These are phyloP conservation scores for Verticillium klebahnii DNA, from an alignment of 2,329 filamentous ascomycete genomes.

Conservation along the genomic window DNA sequence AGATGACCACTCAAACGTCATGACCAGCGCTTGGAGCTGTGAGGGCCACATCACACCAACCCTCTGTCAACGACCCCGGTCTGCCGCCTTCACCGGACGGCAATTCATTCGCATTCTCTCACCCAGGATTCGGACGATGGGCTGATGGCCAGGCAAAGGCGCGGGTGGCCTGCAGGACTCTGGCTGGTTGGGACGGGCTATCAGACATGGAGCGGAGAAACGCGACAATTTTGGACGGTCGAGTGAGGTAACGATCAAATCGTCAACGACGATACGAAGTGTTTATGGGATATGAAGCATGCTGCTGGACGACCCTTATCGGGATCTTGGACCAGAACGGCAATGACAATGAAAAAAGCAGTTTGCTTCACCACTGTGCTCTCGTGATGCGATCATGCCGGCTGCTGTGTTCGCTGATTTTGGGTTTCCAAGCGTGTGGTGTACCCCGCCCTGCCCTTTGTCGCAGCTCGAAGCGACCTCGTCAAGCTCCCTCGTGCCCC, in stretches of 20 bases:
- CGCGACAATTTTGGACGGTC: neutral
- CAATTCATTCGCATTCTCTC: neutral
- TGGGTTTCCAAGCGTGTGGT: neutral
- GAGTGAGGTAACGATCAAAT: conserved; percentile 1
- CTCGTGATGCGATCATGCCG: neutral
- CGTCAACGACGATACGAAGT: conserved; percentile 4
- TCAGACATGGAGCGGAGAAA: neutral
- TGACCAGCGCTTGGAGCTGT: conserved; percentile 5
- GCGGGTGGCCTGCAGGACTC: neutral
- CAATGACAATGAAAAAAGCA: conserved; percentile 4
- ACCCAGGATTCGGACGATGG: neutral
- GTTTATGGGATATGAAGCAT: conserved; percentile 1
- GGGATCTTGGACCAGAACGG: conserved; percentile 2
- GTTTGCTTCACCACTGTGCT: neutral
- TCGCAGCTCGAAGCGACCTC: neutral
- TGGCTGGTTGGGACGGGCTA: neutral
- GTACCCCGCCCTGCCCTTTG: neutral
- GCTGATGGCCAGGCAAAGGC: neutral
- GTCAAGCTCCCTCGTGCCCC: neutral
- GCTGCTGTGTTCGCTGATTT: neutral
- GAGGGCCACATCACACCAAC: conserved; percentile 2
- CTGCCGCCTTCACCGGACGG: neutral
- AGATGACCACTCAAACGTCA: conserved; percentile 9
- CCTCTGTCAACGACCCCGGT: neutral
- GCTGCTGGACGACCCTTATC: neutral